Conservation (phyloP, 2,329 filamentous ascomycete species). For the Nigrospora sphaerica region DNA sequence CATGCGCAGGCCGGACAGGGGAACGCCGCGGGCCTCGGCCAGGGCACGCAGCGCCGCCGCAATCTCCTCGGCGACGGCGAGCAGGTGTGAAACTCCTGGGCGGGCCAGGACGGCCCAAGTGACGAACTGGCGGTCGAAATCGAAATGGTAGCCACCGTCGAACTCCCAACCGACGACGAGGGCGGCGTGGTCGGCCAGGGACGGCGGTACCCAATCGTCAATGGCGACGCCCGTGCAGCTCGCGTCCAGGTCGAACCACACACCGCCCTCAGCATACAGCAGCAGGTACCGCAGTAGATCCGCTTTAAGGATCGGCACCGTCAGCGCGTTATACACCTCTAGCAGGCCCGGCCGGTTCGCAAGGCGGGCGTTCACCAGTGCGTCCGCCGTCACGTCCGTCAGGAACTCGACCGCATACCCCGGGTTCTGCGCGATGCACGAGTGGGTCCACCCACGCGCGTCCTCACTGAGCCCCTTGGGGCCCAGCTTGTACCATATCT, state of each 20-base stretch:
- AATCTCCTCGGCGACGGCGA: constrained; percentile 11
- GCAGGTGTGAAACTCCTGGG: constrained; percentile 2
- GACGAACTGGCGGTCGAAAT: constrained; percentile 8
- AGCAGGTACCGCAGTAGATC: constrained; percentile 8
- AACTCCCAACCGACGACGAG: constrained; percentile 21
- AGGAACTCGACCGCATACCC: constrained; percentile 17
- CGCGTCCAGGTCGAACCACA: constrained; percentile 8
- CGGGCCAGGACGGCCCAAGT: constrained; percentile 5
- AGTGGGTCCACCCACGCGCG: constrained; percentile 21
- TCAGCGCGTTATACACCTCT: constrained; percentile 12
- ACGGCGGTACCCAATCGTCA: constrained; percentile 17
- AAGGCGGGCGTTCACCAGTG: constrained; percentile 55
- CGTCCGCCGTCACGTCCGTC: constrained; percentile 24
- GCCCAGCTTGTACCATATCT: constrained; percentile 31
- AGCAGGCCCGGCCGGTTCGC: constrained; percentile 26
- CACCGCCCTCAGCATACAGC: constrained; percentile 8
- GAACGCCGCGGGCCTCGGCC: constrained; percentile 2
- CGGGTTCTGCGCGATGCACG: constrained; percentile 19
- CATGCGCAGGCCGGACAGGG: constrained; percentile 4
- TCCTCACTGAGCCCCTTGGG: constrained; percentile 24
- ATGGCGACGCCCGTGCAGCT: constrained; percentile 12
- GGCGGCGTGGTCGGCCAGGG: background rate
- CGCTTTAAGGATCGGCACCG: constrained; percentile 6
- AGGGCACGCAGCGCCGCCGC: constrained; percentile 3
- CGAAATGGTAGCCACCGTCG: constrained; percentile 11